A percentile compares a stretch with the other conserved stretches of the same genome.
phyloP scores from a whole-genome alignment of 2,329 filamentous ascomycete genomes.

The Fusarium denticulatum region DNA sequence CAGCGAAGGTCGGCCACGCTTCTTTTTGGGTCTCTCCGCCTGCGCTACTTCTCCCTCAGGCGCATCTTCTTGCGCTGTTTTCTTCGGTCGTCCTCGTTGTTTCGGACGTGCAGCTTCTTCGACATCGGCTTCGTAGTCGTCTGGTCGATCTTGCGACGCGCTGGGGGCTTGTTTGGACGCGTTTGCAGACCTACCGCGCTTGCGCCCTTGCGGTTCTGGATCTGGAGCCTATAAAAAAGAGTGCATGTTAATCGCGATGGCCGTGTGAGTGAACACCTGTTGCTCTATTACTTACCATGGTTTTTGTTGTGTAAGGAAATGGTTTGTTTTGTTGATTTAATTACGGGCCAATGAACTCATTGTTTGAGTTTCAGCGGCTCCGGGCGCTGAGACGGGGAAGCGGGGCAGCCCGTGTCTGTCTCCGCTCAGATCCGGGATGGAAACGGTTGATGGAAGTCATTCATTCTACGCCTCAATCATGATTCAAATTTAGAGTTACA shows the following conservation, averaged over 20 bases:
- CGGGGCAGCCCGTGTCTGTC: constrained; percentile 27
- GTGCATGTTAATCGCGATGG: neutral
- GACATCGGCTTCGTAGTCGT: constrained; percentile 39
- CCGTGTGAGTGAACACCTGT: fast-evolving
- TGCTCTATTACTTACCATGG: constrained; percentile 18
- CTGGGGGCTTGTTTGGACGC: constrained; percentile 49
- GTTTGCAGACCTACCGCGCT: constrained; percentile 55
- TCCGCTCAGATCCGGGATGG: constrained; percentile 9
- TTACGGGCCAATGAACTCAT: constrained; percentile 7
- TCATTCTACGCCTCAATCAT: constrained; percentile 15
- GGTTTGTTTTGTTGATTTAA: constrained; percentile 25
- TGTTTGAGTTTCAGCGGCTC: constrained; percentile 30
- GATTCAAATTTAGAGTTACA: constrained; percentile 2
- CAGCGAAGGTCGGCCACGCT: constrained; percentile 45
- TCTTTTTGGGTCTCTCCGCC: constrained; percentile 30
- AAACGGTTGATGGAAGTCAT: constrained; percentile 4
- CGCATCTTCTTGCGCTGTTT: constrained; percentile 1
- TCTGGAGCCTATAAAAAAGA: constrained; percentile 35
- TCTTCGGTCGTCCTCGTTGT: constrained; percentile 34
- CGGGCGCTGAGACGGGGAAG: constrained; percentile 24
- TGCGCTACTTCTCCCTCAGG: constrained; percentile 9
- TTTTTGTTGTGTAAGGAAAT: neutral
- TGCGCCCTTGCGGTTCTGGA: constrained; percentile 51
- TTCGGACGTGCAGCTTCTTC: constrained; percentile 40
- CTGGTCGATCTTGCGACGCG: constrained; percentile 42